Conservation (phyloP, 192 early-diverging fungal species). For the Allomyces arbusculus region DNA sequence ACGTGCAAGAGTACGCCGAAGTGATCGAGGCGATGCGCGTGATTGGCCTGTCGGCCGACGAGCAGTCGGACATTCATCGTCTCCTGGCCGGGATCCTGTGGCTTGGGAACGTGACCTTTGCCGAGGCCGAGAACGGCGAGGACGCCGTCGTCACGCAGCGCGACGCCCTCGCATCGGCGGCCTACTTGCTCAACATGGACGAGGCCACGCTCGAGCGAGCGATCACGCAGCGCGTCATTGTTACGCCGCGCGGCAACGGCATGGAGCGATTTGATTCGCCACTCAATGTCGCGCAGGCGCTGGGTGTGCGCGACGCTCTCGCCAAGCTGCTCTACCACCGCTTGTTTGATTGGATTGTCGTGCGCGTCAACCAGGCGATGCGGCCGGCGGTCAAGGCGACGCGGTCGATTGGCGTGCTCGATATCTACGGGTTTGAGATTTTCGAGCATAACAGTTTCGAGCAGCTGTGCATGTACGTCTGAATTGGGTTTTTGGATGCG, state of each 20-base stretch:
- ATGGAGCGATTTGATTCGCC: conserved; percentile 43
- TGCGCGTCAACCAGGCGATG: conserved; percentile 75
- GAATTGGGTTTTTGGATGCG: neutral
- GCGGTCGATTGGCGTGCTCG: conserved; percentile 78
- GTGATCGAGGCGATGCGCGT: conserved; percentile 84
- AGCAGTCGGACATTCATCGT: conserved; percentile 71
- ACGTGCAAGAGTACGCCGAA: conserved; percentile 62
- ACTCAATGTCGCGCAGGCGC: conserved; percentile 76
- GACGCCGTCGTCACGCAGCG: conserved; percentile 19
- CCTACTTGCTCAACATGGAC: neutral
- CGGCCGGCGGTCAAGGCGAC: conserved; percentile 29
- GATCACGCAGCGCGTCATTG: neutral
- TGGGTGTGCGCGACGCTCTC: conserved; percentile 72
- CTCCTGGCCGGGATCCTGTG: conserved; percentile 88
- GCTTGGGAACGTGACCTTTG: conserved; percentile 84
- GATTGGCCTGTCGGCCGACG: conserved; percentile 59
- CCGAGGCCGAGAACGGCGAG: conserved; percentile 57
- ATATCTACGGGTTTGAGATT: conserved; percentile 98
- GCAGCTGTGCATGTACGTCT: conserved; percentile 69
- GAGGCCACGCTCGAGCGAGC: neutral
- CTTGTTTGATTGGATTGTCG: conserved; percentile 96
- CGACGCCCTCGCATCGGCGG: neutral
- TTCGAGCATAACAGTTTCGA: conserved; percentile 92
- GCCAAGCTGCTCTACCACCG: conserved; percentile 85
- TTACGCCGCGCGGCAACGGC: neutral